A percentile compares a stretch with the other conserved stretches of the same genome.
These are phyloP conservation scores for Oxytropis ochrocephala DNA, from an alignment of 306 rosid species.

Conservation along the genomic window DNA sequence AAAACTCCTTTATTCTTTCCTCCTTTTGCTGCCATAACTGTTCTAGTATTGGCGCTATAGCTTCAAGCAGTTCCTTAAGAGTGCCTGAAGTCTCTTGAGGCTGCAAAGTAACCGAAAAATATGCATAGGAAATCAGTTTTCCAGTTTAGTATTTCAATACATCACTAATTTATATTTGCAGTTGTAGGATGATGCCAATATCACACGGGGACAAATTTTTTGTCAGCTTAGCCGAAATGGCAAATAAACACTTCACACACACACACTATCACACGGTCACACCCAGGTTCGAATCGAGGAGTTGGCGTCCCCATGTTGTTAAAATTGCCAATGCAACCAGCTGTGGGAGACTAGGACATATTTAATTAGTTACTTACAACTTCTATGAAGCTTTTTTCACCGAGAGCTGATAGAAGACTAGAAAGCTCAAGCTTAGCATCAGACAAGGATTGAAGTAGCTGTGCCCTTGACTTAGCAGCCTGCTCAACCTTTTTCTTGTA, in stretches of 20 bases:
- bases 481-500: conserved; percentile 84
- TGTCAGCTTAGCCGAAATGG: no score
- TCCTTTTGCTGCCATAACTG: conserved; percentile 80
- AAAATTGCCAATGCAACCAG: no score
- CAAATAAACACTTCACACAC: no score
- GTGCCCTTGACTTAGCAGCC: conserved; percentile 83
- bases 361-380: conserved; percentile 21
- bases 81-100: conserved; percentile 37
- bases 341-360: background rate
- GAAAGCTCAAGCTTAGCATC: conserved; percentile 70
- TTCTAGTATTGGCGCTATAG: conserved; percentile 77
- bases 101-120: conserved; percentile 18
- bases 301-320: no score
- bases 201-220: no score
- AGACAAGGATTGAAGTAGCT: conserved; percentile 70
- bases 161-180: background rate
- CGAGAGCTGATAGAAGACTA: conserved; percentile 70
- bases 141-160: background rate
- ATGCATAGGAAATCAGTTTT: background rate
- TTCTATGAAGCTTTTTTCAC: conserved; percentile 43
- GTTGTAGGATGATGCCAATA: background rate
- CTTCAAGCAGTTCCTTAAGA: conserved; percentile 42
- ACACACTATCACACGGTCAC: no score
- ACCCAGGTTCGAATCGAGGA: no score
- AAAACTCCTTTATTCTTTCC: conserved; percentile 72